Evolutionary conservation across 192 early-diverging fungal genomes (phyloP).

Genomic region (Obelidium mucronatum): DNA sequence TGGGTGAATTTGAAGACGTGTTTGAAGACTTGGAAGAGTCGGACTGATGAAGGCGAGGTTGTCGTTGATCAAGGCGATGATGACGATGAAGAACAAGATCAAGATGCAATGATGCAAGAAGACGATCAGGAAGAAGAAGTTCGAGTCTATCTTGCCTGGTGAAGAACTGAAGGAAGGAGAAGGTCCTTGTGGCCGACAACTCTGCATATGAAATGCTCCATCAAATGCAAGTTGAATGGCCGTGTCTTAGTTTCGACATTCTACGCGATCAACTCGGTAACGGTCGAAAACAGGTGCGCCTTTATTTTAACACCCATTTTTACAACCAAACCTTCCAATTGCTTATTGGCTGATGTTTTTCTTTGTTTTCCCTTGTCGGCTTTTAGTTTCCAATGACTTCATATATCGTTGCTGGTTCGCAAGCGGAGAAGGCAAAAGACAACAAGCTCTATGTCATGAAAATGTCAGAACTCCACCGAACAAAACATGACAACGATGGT

Average conservation of each 20-base stretch:
- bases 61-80: conserved; percentile 34
- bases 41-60: conserved; percentile 32
- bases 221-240: conserved; percentile 90
- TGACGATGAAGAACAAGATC: conserved; percentile 25
- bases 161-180: conserved; percentile 85
- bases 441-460: conserved; percentile 97
- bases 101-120: conserved; percentile 51
- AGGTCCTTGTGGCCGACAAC: conserved; percentile 92
- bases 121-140: conserved; percentile 68
- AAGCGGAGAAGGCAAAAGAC: conserved; percentile 80
- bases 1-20: conserved; percentile 42
- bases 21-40: conserved; percentile 37
- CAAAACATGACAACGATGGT: conserved; percentile 84
- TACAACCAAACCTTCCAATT: conserved; percentile 5
- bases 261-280: conserved; percentile 85
- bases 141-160: conserved; percentile 88
- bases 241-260: conserved; percentile 96
- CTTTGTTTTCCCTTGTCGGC: neutral
- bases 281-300: conserved; percentile 69
- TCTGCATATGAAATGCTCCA: conserved; percentile 98
- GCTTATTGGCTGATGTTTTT: neutral
- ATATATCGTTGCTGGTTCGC: conserved; percentile 94
- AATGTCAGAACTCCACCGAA: conserved; percentile 91
- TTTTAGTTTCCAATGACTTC: conserved; percentile 85
- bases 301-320: no score